Conservation (phyloP, 768 basidiomycete genomes). For the Leccinum olivaceopallidum region DNA sequence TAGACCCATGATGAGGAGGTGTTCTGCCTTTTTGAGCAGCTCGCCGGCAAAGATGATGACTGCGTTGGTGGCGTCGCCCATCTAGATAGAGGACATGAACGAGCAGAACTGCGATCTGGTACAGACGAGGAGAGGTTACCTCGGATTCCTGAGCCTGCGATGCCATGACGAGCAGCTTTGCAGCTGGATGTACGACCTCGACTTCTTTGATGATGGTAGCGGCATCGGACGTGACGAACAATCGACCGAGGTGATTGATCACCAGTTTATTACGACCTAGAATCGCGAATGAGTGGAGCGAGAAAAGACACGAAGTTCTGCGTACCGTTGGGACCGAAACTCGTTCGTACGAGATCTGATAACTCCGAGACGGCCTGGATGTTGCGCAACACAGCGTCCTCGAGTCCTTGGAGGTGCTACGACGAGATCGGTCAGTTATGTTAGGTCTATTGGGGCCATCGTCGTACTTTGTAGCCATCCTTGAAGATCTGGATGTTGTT, state of each 20-base stretch:
- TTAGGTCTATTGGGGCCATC: not conserved
- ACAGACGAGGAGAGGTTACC: slow-evolving; percentile 44
- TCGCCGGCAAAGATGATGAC: slow-evolving; percentile 96
- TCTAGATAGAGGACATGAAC: slow-evolving; percentile 44
- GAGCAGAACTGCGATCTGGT: not conserved
- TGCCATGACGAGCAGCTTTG: slow-evolving; percentile 98
- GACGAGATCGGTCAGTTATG: slow-evolving; percentile 3
- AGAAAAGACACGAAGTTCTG: no score
- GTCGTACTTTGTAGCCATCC: slow-evolving; percentile 89
- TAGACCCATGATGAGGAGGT: slow-evolving; percentile 92
- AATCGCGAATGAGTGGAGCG: slow-evolving; percentile 8
- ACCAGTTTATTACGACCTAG: slow-evolving; percentile 94
- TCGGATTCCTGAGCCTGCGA: slow-evolving; percentile 95
- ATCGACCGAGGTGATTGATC: slow-evolving; percentile 93
- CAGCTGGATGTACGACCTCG: slow-evolving; percentile 98
- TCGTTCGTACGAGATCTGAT: slow-evolving; percentile 92
- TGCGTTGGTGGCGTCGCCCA: slow-evolving; percentile 97
- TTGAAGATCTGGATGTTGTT: slow-evolving; percentile 93
- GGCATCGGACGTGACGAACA: slow-evolving; percentile 98
- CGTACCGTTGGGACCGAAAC: slow-evolving; percentile 95
- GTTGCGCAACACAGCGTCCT: slow-evolving; percentile 96
- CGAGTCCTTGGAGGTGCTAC: slow-evolving; percentile 83
- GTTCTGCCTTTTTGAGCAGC: slow-evolving; percentile 89
- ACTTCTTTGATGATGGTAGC: slow-evolving; percentile 98
- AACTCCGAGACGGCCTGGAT: slow-evolving; percentile 96